phyloP scores from a whole-genome alignment of 306 rosid species.

The Acacia melanoxylon region DNA sequence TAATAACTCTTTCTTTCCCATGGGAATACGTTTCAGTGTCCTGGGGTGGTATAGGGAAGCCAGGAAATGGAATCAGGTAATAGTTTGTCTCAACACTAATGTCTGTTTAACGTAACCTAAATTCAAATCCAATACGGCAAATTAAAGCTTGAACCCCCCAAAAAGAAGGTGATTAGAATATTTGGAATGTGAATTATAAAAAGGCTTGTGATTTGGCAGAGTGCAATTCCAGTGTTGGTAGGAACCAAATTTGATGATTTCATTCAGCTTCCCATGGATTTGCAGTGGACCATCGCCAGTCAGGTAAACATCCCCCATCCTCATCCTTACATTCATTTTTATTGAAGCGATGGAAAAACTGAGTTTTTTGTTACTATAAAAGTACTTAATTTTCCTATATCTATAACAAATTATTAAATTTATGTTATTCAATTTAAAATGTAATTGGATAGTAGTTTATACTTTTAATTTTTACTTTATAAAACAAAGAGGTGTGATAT shows the following conservation, averaged over 20 bases:
- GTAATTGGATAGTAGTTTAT: not conserved
- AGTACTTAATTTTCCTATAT: not conserved
- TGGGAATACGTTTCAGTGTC: conserved; percentile 56
- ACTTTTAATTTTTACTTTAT: not conserved
- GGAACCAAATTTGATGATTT: conserved; percentile 97
- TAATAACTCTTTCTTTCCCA: not conserved
- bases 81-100: not conserved
- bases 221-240: conserved; percentile 82
- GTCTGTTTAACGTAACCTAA: not conserved
- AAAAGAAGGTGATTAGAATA: not conserved
- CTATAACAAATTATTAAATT: not conserved
- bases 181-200: conserved; percentile 1
- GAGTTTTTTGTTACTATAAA: not conserved
- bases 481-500: not conserved
- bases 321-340: not conserved
- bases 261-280: conserved; percentile 92
- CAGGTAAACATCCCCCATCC: conserved; percentile 55
- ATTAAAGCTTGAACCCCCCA: not conserved
- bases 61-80: conserved; percentile 87
- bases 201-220: conserved; percentile 45
- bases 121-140: not conserved
- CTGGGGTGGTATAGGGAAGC: conserved; percentile 75
- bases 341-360: not conserved
- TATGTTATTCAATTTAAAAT: not conserved
- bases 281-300: conserved; percentile 95